These are phyloP conservation scores for Nyssa sinensis DNA, from an alignment of 148 eudicot genomes.

Conservation along the genomic window DNA sequence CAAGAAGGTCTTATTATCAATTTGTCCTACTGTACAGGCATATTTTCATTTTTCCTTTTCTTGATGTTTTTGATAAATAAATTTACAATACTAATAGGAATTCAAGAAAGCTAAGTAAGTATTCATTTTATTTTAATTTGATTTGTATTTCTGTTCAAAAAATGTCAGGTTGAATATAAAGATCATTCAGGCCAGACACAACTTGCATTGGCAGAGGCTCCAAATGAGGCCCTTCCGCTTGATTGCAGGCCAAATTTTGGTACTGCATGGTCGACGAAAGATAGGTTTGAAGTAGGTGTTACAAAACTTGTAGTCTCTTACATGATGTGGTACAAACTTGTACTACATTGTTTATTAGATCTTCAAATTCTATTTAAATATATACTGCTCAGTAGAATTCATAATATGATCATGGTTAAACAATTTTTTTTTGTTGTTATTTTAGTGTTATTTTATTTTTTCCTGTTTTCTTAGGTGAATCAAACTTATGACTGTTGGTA, in stretches of 20 bases:
- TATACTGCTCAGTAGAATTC: not conserved
- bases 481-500: conserved; percentile 98
- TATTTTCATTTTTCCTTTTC: not conserved
- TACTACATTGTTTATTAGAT: not conserved
- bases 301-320: not conserved
- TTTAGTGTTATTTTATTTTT: conserved; percentile 8
- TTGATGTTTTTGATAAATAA: not conserved
- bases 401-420: not conserved
- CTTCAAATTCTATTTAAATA: not conserved
- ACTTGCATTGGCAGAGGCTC: conserved; percentile 82
- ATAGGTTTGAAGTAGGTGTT: conserved; percentile 58
- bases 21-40: not conserved
- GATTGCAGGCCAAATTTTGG: conserved; percentile 83
- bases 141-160: not conserved
- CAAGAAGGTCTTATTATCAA: too few relatives aligned
- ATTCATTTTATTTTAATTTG: not conserved
- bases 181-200: conserved; percentile 79
- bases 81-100: too few relatives aligned
- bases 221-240: conserved; percentile 89
- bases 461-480: conserved; percentile 58
- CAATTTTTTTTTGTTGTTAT: not conserved
- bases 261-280: conserved; percentile 77
- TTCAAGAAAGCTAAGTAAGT: too few relatives aligned
- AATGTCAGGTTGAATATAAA: conserved; percentile 70
- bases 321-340: not conserved